Conservation (phyloP, 306 rosid species). For the Astragalus glycyphyllos region DNA sequence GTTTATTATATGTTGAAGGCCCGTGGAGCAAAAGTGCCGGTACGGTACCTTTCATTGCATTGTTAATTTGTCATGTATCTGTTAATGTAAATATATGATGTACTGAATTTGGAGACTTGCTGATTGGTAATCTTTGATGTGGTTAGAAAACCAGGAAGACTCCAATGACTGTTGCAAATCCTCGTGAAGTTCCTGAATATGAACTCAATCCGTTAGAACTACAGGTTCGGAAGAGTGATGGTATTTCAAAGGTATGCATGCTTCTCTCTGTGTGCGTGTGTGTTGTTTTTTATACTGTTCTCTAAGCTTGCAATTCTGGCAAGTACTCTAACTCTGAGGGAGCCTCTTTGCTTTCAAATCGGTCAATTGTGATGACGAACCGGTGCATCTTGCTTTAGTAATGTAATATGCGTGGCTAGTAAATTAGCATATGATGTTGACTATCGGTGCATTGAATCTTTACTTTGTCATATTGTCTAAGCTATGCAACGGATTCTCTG, state of each 20-base stretch:
- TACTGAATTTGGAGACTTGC: conserved; percentile 33
- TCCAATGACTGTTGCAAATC: conserved; percentile 96
- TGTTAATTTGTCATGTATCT: background rate
- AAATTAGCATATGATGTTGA: conserved; percentile 22
- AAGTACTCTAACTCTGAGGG: background rate
- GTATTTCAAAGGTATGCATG: conserved; percentile 70
- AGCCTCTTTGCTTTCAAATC: conserved; percentile 7
- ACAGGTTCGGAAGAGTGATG: conserved; percentile 92
- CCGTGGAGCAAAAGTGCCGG: conserved; percentile 98
- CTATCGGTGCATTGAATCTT: conserved; percentile 3
- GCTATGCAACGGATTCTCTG: conserved; percentile 15
- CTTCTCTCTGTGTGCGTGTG: background rate
- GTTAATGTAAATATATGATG: background rate
- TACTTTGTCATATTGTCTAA: conserved; percentile 18
- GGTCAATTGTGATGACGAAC: conserved; percentile 28
- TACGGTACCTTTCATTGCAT: conserved; percentile 38
- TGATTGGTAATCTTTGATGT: conserved; percentile 35
- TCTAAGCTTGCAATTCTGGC: conserved; percentile 32
- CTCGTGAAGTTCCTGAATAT: conserved; percentile 98
- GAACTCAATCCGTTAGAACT: conserved; percentile 99
- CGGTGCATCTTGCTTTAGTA: conserved; percentile 20
- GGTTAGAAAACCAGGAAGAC: conserved; percentile 87
- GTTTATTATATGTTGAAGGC: conserved; percentile 82
- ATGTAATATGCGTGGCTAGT: conserved; percentile 25
- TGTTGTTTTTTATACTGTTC: background rate